phyloP scores from a whole-genome alignment of 2,329 filamentous ascomycete species.

The Blumeria graminis region DNA sequence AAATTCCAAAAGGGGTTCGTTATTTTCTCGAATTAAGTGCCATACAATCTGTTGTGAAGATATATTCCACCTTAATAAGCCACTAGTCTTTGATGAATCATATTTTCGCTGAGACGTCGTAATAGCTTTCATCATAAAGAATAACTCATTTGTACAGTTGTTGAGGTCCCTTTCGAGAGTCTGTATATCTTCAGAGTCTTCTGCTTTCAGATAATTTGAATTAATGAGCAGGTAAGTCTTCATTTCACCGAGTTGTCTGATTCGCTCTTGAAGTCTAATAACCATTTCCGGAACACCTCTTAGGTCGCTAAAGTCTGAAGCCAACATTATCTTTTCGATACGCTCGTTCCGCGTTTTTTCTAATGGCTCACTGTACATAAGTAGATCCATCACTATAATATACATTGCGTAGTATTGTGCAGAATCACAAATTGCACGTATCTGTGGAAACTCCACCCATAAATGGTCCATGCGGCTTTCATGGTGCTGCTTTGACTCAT shows the following conservation, averaged over 20 bases:
- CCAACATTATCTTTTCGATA: slow-evolving; percentile 95
- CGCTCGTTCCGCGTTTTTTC: slow-evolving; percentile 94
- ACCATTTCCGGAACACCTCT: slow-evolving; percentile 87
- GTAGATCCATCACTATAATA: slow-evolving; percentile 83
- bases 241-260: slow-evolving; percentile 84
- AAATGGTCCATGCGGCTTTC: slow-evolving; percentile 86
- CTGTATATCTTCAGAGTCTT: slow-evolving; percentile 77
- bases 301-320: slow-evolving; percentile 93
- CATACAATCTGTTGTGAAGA: slow-evolving; percentile 90
- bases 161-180: slow-evolving; percentile 74
- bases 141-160: slow-evolving; percentile 83
- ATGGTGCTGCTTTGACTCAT: slow-evolving; percentile 26
- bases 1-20: slow-evolving; percentile 75
- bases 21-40: slow-evolving; percentile 75
- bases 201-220: slow-evolving; percentile 60
- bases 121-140: slow-evolving; percentile 99
- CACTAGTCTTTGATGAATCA: slow-evolving; percentile 51
- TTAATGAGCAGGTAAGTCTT: slow-evolving; percentile 91
- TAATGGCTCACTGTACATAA: slow-evolving; percentile 86
- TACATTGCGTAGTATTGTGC: slow-evolving; percentile 96
- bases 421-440: slow-evolving; percentile 88
- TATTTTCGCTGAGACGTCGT: slow-evolving; percentile 81
- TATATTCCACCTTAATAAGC: slow-evolving; percentile 75
- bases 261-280: slow-evolving; percentile 69
- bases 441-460: slow-evolving; percentile 87